Evolutionary conservation across 192 early-diverging fungal species (phyloP), one percentile per base, ranked within the genome.

Genomic region (Rhizophagus prolifer): DNA sequence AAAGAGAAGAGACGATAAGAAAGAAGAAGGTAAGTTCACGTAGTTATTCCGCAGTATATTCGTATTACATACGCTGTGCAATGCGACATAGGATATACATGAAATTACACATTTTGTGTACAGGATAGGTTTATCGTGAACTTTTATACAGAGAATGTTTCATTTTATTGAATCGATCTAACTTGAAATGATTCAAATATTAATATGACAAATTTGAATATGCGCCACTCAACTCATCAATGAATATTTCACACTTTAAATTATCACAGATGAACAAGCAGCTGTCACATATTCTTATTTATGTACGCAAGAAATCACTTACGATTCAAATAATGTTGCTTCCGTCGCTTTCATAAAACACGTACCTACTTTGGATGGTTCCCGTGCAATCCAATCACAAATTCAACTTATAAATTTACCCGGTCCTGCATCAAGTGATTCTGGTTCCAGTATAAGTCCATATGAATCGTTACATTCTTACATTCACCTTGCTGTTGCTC

Each of bases 391-490:
- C 64, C 88, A 93, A 44, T 78, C 81, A 34, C 97, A 98, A 83
- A 83, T 96, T 74, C 95, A 96, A 81, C 86, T 96, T 58, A 95
- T 97, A 83, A 95, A 94, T 78, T 81, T 99, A 64, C 97, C 96
- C 0, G 96, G 95, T 31, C 85, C 87, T 38, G 81, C 79, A 16
- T 82, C 86, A 21, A 83, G 80, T 62, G 86, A 87, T 62, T 78
- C 87, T 4, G 83, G 87, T 34, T 64, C 75, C 38, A 82, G 81
- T 6, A 72, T 86, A 12, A 86, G 81, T 60, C 91, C 94, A 13
- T 99, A 96, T 82, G 97, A 97, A 83, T 87, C 92, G 1, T 82
- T 98, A 7, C 95, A 97, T 70, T 91, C 92, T 0, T 95, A 94
- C 78, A 91, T 99, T 75, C 96, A 97, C 79, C 90, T 94, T 81